Percentiles rank a stretch among this genome's conserved stretches.
phyloP scores from a whole-genome alignment of 2,329 filamentous ascomycete genomes.

The Penicillium sp. region DNA sequence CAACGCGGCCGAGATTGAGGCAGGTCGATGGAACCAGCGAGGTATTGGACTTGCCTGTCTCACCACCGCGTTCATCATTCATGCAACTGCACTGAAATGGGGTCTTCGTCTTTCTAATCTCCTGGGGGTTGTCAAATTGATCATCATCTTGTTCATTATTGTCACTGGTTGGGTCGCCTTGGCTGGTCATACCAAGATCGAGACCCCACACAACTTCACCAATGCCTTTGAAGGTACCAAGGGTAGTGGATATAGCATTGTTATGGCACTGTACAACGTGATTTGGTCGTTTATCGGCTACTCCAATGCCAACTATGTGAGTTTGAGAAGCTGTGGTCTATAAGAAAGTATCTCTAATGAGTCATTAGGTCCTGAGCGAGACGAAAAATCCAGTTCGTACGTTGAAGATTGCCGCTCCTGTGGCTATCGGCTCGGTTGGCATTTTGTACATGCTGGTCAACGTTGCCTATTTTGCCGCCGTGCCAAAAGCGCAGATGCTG shows the following conservation, averaged over 20 bases:
- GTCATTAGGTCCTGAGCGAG: slow-evolving; percentile 48
- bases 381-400: slow-evolving; percentile 59
- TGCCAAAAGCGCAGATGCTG: slow-evolving; percentile 56
- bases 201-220: slow-evolving; percentile 38
- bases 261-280: slow-evolving; percentile 61
- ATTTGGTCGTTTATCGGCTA: slow-evolving; percentile 62
- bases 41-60: slow-evolving; percentile 50
- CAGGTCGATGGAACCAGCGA: slow-evolving; percentile 51
- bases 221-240: slow-evolving; percentile 41
- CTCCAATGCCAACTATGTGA: slow-evolving; percentile 61
- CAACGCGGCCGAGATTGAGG: slow-evolving; percentile 44
- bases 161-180: slow-evolving; percentile 43
- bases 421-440: slow-evolving; percentile 55
- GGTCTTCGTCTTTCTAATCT: slow-evolving; percentile 51
- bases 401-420: slow-evolving; percentile 56
- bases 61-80: slow-evolving; percentile 48
- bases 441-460: slow-evolving; percentile 58
- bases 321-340: slow-evolving; percentile 11
- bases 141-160: slow-evolving; percentile 50
- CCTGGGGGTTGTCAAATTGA: slow-evolving; percentile 51
- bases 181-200: slow-evolving; percentile 38
- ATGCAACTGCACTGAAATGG: slow-evolving; percentile 47
- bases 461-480: slow-evolving; percentile 59
- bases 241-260: slow-evolving; percentile 47
- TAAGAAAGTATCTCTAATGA: slow-evolving; percentile 9